Conservation (phyloP, 2,329 filamentous ascomycete genomes). For the Xylariaceae sp. region DNA sequence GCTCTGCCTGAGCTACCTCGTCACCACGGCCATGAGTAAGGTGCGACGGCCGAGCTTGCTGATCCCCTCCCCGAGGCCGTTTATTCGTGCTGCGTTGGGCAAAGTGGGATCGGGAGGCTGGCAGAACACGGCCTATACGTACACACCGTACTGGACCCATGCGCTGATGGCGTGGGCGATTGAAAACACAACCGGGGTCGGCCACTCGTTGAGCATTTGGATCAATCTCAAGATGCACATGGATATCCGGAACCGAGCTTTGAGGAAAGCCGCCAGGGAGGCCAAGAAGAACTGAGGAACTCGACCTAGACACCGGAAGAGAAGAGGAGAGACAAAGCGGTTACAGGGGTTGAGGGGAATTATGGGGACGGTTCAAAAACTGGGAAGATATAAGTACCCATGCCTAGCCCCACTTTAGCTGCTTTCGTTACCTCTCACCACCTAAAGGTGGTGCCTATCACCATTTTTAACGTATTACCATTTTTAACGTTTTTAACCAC, state of each 20-base stretch:
- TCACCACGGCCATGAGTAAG: conserved; percentile 97
- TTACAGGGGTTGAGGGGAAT: too few species aligned
- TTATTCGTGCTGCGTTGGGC: conserved; percentile 75
- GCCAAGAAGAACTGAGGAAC: conserved; percentile 62
- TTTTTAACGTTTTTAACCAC: too few species aligned
- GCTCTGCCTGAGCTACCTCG: conserved; percentile 87
- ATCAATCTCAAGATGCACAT: conserved; percentile 73
- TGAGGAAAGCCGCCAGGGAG: conserved; percentile 83
- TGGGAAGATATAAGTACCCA: too few species aligned
- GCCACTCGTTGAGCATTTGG: conserved; percentile 49
- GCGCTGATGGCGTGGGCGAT: conserved; percentile 85
- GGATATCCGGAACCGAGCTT: conserved; percentile 77
- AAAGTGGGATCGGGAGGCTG: conserved; percentile 84
- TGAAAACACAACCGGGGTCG: conserved; percentile 58
- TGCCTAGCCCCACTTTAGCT: too few species aligned
- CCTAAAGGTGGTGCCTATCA: too few species aligned
- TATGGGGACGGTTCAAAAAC: too few species aligned
- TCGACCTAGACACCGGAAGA: background rate
- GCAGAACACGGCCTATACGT: conserved; percentile 78
- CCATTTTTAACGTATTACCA: too few species aligned
- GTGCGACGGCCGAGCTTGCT: conserved; percentile 76
- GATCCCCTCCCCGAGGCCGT: conserved; percentile 79
- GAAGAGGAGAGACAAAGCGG: background rate
- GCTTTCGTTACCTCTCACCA: too few species aligned
- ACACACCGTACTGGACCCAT: conserved; percentile 93